Conservation (phyloP, 768 basidiomycete genomes). For the Trametes coccinea region DNA sequence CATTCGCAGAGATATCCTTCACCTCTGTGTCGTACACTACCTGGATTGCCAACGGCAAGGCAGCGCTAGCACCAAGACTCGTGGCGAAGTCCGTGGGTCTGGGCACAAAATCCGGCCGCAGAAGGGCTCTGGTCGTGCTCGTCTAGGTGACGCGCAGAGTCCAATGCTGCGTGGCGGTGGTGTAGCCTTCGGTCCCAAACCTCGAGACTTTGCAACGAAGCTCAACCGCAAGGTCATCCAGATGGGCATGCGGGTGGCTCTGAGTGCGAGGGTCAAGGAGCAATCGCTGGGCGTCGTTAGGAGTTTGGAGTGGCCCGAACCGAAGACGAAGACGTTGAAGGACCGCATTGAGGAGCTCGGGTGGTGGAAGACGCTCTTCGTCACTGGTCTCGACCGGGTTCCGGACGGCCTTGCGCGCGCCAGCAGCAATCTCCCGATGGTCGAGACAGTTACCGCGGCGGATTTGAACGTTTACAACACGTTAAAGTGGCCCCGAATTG, state of each 20-base stretch:
- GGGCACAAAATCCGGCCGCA: constrained; percentile 88
- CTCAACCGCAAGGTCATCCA: constrained; percentile 90
- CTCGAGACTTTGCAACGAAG: constrained; percentile 88
- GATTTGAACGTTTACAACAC: constrained; percentile 81
- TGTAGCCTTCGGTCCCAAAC: constrained; percentile 87
- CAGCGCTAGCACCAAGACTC: constrained; percentile 87
- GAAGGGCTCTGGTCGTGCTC: constrained; percentile 89
- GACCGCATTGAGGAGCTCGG: constrained; percentile 63
- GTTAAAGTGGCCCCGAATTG: constrained; percentile 77
- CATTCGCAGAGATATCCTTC: constrained; percentile 88
- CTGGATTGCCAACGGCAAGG: constrained; percentile 90
- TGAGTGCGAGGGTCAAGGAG: constrained; percentile 81
- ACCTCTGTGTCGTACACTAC: constrained; percentile 87
- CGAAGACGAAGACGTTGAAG: constrained; percentile 68
- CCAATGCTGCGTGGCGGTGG: constrained; percentile 92
- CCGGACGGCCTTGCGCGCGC: constrained; percentile 60
- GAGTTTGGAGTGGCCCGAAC: constrained; percentile 67
- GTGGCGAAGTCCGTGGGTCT: constrained; percentile 87
- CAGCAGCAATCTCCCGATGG: constrained; percentile 68
- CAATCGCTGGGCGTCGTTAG: constrained; percentile 74
- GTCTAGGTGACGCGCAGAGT: constrained; percentile 84
- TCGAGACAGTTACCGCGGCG: constrained; percentile 61
- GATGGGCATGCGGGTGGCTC: constrained; percentile 90
- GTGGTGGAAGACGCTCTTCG: constrained; percentile 74
- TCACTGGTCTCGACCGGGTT: constrained; percentile 61